Conservation (phyloP, 345 rosid genomes). For the Heritiera fomes region DNA sequence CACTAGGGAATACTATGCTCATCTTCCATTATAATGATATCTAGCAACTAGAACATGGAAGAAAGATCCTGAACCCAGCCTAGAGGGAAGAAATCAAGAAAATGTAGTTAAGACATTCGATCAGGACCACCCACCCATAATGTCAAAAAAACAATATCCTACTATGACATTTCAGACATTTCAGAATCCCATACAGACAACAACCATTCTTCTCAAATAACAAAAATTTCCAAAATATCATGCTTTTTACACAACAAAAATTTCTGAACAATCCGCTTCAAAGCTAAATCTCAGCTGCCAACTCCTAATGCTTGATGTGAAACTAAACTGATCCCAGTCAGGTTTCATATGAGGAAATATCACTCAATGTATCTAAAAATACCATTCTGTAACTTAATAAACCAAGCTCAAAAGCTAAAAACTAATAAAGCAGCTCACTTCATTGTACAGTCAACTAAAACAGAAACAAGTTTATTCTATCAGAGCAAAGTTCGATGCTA, state of each 20-base stretch:
- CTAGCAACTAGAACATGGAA: background rate
- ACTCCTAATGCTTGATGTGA: background rate
- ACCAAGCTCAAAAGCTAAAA: background rate
- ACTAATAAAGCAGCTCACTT: conserved; percentile 6
- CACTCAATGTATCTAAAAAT: background rate
- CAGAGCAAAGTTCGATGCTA: background rate
- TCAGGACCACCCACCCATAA: background rate
- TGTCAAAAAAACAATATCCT: background rate
- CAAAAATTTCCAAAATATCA: background rate
- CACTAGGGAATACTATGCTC: background rate
- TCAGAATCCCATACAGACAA: background rate
- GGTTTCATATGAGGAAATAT: background rate
- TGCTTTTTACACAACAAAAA: background rate
- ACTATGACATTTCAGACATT: background rate
- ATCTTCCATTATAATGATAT: background rate
- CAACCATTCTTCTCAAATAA: conserved; percentile 8
- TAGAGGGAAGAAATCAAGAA: conserved; percentile 1
- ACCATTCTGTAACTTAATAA: background rate
- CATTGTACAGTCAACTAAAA: background rate
- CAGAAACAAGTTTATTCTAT: background rate
- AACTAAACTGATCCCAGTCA: background rate
- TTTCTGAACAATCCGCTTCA: background rate
- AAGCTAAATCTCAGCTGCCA: background rate
- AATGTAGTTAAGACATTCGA: background rate
- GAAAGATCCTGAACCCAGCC: background rate